These are phyloP conservation scores for Blastomyces parvus DNA, from an alignment of 2,329 filamentous ascomycete species.

Conservation along the genomic window DNA sequence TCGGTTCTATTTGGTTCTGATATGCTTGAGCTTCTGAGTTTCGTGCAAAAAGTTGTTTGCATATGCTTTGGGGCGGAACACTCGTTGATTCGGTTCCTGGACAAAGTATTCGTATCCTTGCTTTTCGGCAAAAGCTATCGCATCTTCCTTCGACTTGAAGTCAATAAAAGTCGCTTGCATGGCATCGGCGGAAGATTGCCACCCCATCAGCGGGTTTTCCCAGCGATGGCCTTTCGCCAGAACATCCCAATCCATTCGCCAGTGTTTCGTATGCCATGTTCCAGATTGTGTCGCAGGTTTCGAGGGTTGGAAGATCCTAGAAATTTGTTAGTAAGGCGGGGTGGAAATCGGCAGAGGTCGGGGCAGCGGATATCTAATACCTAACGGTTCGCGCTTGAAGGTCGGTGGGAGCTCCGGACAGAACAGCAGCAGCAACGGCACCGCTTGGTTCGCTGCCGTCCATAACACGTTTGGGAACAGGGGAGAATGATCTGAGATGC, in stretches of 20 bases:
- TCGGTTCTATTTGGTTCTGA: conserved; percentile 60
- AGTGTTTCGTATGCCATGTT: conserved; percentile 70
- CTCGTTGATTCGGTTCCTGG: conserved; percentile 86
- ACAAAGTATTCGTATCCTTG: conserved; percentile 99
- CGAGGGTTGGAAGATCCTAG: conserved; percentile 78
- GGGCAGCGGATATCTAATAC: conserved; percentile 41
- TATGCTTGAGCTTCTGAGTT: conserved; percentile 75
- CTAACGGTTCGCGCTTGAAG: conserved; percentile 88
- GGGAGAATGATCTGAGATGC: conserved; percentile 76
- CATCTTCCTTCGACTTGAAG: conserved; percentile 90
- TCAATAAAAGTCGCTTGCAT: conserved; percentile 90
- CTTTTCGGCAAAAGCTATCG: conserved; percentile 91
- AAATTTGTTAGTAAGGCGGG: conserved; percentile 14
- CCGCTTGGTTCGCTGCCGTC: conserved; percentile 76
- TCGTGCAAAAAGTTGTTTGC: conserved; percentile 92
- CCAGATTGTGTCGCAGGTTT: conserved; percentile 98
- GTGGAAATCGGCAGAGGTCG: not conserved
- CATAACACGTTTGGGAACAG: conserved; percentile 79
- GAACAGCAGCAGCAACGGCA: conserved; percentile 66
- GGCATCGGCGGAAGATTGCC: conserved; percentile 89
- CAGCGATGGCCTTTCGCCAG: conserved; percentile 86
- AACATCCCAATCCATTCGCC: conserved; percentile 99
- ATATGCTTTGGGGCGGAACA: conserved; percentile 83
- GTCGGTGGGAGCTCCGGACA: conserved; percentile 88
- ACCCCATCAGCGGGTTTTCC: conserved; percentile 98